phyloP scores from a whole-genome alignment of 1,284 basidiomycete genomes.

The Heimioporus punctisporus region DNA sequence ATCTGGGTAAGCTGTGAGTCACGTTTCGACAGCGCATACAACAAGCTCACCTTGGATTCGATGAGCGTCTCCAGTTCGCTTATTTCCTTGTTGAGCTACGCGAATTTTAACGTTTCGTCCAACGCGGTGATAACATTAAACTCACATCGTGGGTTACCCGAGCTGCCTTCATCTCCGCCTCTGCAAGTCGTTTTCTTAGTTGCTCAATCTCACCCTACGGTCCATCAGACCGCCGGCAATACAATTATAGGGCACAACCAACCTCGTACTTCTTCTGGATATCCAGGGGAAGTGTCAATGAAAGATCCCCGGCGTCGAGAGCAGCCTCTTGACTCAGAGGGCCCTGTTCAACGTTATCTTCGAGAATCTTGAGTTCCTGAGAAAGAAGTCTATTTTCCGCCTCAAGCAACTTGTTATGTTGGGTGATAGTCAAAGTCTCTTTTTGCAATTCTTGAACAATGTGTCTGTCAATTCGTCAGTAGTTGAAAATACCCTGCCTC shows the following conservation, averaged over 20 bases:
- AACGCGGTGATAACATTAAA: slow-evolving; percentile 4
- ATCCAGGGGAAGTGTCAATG: slow-evolving; percentile 28
- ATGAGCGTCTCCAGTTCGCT: slow-evolving; percentile 88
- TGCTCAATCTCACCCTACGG: slow-evolving; percentile 66
- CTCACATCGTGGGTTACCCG: slow-evolving; percentile 72
- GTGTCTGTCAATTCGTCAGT: slow-evolving; percentile 50
- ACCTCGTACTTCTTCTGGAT: slow-evolving; percentile 60
- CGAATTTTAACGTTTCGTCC: slow-evolving; percentile 8
- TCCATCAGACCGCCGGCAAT: slow-evolving; percentile 5
- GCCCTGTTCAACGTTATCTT: slow-evolving; percentile 74
- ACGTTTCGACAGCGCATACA: background rate
- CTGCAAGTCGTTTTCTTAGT: slow-evolving; percentile 65
- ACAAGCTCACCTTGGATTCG: slow-evolving; percentile 74
- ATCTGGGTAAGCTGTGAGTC: slow-evolving; percentile 53
- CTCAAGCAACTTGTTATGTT: slow-evolving; percentile 72
- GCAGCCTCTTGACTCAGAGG: slow-evolving; percentile 53
- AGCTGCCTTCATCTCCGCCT: slow-evolving; percentile 73
- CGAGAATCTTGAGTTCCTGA: slow-evolving; percentile 72
- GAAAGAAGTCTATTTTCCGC: slow-evolving; percentile 68
- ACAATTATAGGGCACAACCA: slow-evolving; percentile 13
- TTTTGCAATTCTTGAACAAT: slow-evolving; percentile 89
- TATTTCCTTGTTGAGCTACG: slow-evolving; percentile 87
- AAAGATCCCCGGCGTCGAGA: slow-evolving; percentile 34
- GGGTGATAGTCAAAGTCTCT: slow-evolving; percentile 69
- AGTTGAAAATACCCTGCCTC: background rate